Base-by-base conservation (phyloP, 1,284 basidiomycete species). In the Omphalotus olearius region DNA sequence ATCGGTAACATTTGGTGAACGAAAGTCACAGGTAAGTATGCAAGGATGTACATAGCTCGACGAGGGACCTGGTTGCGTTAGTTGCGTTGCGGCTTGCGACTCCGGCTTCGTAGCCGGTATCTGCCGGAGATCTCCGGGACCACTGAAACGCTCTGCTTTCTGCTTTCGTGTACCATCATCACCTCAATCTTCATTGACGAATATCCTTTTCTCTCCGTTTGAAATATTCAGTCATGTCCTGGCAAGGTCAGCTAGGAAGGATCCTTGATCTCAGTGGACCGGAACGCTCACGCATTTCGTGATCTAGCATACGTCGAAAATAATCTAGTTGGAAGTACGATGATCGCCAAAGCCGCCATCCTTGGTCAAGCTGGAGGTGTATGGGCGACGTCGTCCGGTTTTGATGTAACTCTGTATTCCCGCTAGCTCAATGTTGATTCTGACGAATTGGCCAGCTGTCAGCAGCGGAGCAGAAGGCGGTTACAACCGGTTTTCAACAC, bases 361-460 rank as follows among this genome's bases (percentile, higher is more conserved):
- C 58, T 98, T 49, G 94, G 93, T 38, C 80, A 79, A 58, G 72
- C 83, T 61, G 93, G 93, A 46, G 93, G 95, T 55, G 78, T 95
- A 23, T 98, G 95, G 95, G 94, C 93, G 17, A 62, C 78, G 5
- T 83, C 83, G 13, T 11, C 78, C 7, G 88, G 84, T n/a, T 94
- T 88, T 70, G 78, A 66, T 28, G 93, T 96, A 66, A 67, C 86
- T 57, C 45, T 18, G 33, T 4, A 18, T 53, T 69, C 35, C 4
- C 38, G 13, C 11, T 35, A 30, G 20, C 28, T 38, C 23, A 17
- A 47, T 47, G 33, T 56, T 26, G 45, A 26, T 41, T 6, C 20
- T 48, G 40, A 46, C 41, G n/a, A 25, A 41, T 47, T 25, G 18
- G 49, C 14, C 61, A 96, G 94, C 74, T 96, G 52, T 74, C 84